phyloP scores from a whole-genome alignment of 2,329 filamentous ascomycete genomes.

The Diplodia scrobiculata region DNA sequence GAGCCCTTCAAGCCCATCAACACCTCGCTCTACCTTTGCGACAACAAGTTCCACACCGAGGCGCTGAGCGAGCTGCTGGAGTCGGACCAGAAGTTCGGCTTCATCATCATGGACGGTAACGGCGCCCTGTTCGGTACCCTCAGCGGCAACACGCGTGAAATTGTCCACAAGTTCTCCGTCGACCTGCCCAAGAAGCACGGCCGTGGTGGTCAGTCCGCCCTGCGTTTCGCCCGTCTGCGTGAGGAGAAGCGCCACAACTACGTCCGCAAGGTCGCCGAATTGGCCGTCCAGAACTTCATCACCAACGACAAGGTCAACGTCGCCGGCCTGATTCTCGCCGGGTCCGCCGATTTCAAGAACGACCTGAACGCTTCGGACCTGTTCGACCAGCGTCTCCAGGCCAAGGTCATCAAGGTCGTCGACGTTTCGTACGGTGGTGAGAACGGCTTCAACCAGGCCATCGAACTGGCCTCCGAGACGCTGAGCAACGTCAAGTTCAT shows the following conservation, averaged over 20 bases:
- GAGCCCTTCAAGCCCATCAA: constrained; percentile 99
- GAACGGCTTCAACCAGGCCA: constrained; percentile 99
- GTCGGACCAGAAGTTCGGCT: constrained; percentile 98
- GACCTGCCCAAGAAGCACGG: constrained; percentile 99
- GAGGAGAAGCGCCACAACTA: constrained; percentile 99
- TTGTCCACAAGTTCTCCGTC: constrained; percentile 97
- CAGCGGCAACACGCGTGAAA: constrained; percentile 93
- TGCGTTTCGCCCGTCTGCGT: constrained; percentile 98
- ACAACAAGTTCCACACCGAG: constrained; percentile 99
- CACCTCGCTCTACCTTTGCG: constrained; percentile 97
- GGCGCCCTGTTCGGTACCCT: constrained; percentile 95
- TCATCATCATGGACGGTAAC: constrained; percentile 99
- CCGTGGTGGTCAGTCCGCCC: constrained; percentile 98
- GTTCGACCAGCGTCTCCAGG: constrained; percentile 87
- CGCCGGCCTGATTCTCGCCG: constrained; percentile 89
- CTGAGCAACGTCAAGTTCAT: constrained; percentile 98
- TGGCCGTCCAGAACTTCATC: constrained; percentile 99
- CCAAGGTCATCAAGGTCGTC: constrained; percentile 99
- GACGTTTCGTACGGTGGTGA: constrained; percentile 98
- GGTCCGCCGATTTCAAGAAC: constrained; percentile 99
- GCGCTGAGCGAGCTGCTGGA: constrained; percentile 94
- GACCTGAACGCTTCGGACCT: constrained; percentile 96
- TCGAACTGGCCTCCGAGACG: constrained; percentile 91
- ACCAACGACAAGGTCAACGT: constrained; percentile 98
- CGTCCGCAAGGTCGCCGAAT: constrained; percentile 95